Evolutionary conservation across 2,329 filamentous ascomycete species (phyloP), one percentile per base, ranked within the genome.

Genomic region (Neofusicoccum laricinum): DNA sequence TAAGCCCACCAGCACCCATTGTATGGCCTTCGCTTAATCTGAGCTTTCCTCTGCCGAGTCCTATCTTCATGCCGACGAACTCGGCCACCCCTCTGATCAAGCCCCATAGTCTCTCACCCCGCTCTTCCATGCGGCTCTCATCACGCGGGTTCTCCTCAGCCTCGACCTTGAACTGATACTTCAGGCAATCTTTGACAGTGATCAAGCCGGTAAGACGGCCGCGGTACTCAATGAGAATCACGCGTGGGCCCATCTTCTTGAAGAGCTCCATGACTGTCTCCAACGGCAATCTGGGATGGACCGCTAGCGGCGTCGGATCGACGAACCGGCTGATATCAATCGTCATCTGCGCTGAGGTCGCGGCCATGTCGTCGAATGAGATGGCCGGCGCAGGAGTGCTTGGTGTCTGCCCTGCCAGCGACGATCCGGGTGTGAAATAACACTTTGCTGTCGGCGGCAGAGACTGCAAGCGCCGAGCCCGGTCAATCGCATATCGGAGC

Each of bases 241-340:
- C 93, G 1, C 95, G 87, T 0, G 94, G 95, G 0, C 95, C 95
- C 75, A 99, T 96, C 80, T 98, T 99, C 76, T 94, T 94, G 82
- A 99, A 99, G 11, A 99, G 84, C 73, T 99, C 95, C 93, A 99
- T 97, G 36, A 96, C 94, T 0, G 95, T 99, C 78, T 99, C 95
- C 0, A 99, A 86, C 0, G 94, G 91, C 0, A 98, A 86, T 1
- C 92, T 88, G 0, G 95, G 95, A 73, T 99, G 95, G 0, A 93
- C 93, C 0, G 93, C 91, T 1, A 99, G 86, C 0, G 95, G 95
- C 0, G 93, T 96, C 8, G 89, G 85, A 74, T 99, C 94, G 61
- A 97, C 89, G 73, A 94, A 98, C 53, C 90, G 88, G 70, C 88
- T 90, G 69, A 99, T 91, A 73, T 98, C 92, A 38, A 97, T 79